Base-by-base conservation (phyloP, 768 basidiomycete genomes). In the Lepiota venenata region DNA sequence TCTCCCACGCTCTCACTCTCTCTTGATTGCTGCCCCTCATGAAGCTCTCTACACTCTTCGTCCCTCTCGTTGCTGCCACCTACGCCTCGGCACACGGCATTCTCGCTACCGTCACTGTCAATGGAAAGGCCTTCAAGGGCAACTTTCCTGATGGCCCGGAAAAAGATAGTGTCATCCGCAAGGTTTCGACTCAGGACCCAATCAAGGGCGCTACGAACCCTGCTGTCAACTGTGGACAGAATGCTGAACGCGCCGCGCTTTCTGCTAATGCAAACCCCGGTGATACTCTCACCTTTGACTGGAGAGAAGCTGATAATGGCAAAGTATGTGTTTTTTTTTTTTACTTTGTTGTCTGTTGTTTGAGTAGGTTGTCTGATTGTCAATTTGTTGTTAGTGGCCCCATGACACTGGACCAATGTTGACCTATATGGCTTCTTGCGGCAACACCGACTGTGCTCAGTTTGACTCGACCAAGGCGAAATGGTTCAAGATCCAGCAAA, bases 401-500 rank as follows among this genome's bases (percentile, higher is more conserved):
- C 76, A 88, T 60, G 70, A 85, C 55, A 81, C 71, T 14, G 88
- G 87, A 3, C 88, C 87, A 8, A 71, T 88, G 71, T 70, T 90
- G 69, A 88, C 85, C 35, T 91, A 91, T 64, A 77, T 91, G 79
- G 78, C 87, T 1, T 69, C 72, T 25, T 91, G 89, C 62, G 80
- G 79, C 0, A 67, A 69, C 35, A 72, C 74, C 0, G 67, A 80
- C 2, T 89, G 88, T 67, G 76, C 77, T 62, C 67, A 83, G 61
- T 87, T 84, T 67, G 72, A 87, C 60, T 61, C 80, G 5, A 72
- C 76, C 14, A 60, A 73, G 18, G 84, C 85, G 8, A 73, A 81
- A 61, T 91, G 85, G 85, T 88, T 90, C 79, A 90, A 90, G 75
- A 82, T 87, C 52, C 68, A 78, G 27, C 75, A 85, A 62, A 70